These are phyloP conservation scores for Aphanomyces invadans DNA, from an alignment of 352 stramenopile genomes.

Conservation along the genomic window DNA sequence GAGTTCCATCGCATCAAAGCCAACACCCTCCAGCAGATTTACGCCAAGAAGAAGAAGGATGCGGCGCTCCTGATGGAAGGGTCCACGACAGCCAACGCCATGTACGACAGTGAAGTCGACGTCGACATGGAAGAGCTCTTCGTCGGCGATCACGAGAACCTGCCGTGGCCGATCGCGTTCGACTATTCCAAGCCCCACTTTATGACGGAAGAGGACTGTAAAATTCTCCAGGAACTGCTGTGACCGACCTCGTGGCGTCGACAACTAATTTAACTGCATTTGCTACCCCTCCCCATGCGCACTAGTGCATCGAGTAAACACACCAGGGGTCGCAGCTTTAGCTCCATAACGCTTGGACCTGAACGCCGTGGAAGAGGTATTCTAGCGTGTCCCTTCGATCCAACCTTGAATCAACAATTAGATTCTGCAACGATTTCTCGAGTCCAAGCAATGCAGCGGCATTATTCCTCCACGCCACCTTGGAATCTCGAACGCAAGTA, in stretches of 20 bases:
- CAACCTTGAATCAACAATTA: too few species aligned
- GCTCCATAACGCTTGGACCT: too few species aligned
- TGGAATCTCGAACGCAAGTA: neutral
- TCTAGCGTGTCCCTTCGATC: too few species aligned
- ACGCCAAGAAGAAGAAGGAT: slow-evolving; percentile 16
- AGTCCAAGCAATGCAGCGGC: too few species aligned
- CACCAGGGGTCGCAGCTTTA: too few species aligned
- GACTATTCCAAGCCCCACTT: neutral
- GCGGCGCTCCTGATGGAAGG: neutral
- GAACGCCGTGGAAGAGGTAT: too few species aligned
- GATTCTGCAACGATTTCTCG: too few species aligned
- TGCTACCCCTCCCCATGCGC: too few species aligned
- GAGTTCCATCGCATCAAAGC: slow-evolving; percentile 79
- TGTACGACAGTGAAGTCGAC: too few species aligned
- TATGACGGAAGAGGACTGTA: slow-evolving; percentile 10
- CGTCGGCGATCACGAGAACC: neutral
- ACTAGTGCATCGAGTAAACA: too few species aligned
- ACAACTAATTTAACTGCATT: slow-evolving; percentile 9
- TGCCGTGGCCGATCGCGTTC: neutral
- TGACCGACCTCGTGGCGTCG: neutral
- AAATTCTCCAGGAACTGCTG: neutral
- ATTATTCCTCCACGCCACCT: too few species aligned
- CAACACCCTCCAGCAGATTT: slow-evolving; percentile 63
- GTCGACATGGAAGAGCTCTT: neutral
- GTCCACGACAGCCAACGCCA: too few species aligned